Evolutionary conservation across 2,329 filamentous ascomycete species (phyloP).

Genomic region (Fusarium coicis): DNA sequence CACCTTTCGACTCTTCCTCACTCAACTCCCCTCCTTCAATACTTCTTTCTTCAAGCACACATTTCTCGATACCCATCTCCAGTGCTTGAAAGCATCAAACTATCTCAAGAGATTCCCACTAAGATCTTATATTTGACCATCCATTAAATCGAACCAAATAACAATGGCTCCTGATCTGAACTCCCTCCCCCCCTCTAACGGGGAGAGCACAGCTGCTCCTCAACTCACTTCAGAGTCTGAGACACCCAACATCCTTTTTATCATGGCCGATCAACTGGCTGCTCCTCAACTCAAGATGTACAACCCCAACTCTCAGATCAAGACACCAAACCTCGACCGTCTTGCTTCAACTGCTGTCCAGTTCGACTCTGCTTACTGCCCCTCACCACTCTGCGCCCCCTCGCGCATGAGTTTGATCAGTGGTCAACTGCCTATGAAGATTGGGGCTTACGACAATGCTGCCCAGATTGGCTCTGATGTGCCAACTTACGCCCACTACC

Average conservation of each 20-base stretch:
- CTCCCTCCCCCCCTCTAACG: slow-evolving; percentile 69
- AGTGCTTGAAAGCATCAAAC: background rate
- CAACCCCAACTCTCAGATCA: slow-evolving; percentile 87
- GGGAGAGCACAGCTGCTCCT: slow-evolving; percentile 30
- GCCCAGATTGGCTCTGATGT: slow-evolving; percentile 84
- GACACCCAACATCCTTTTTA: slow-evolving; percentile 70
- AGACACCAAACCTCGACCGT: slow-evolving; percentile 88
- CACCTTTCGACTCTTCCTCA: background rate
- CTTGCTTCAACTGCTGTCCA: slow-evolving; percentile 85
- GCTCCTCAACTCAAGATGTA: slow-evolving; percentile 93
- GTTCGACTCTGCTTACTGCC: slow-evolving; percentile 95
- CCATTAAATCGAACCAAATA: background rate
- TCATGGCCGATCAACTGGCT: slow-evolving; percentile 96
- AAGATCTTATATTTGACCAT: background rate
- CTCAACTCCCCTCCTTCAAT: background rate
- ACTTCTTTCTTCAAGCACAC: background rate
- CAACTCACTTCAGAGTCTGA: slow-evolving; percentile 41
- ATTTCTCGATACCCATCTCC: background rate
- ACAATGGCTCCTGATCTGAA: slow-evolving; percentile 80
- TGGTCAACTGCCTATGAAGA: slow-evolving; percentile 89
- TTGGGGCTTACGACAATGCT: slow-evolving; percentile 92
- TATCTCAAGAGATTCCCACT: background rate
- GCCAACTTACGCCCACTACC: slow-evolving; percentile 92
- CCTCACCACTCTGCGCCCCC: slow-evolving; percentile 90
- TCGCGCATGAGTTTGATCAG: slow-evolving; percentile 96